These are phyloP conservation scores for Cocos nucifera DNA, from an alignment of 176 grass and related monocot genomes.

Conservation along the genomic window DNA sequence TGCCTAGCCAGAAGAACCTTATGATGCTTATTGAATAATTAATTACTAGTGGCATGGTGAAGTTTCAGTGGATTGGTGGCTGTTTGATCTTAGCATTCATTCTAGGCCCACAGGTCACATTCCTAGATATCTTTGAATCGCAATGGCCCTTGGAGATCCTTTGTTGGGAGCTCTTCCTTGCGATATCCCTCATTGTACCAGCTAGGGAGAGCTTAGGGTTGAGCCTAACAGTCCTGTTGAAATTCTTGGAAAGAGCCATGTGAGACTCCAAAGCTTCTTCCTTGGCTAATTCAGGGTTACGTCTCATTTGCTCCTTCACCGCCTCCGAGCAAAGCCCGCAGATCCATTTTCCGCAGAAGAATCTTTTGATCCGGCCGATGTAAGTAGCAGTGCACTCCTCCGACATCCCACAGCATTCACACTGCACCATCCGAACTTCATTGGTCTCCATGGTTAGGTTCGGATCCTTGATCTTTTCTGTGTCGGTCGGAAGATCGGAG, in stretches of 20 bases:
- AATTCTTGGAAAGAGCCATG: constrained; percentile 46
- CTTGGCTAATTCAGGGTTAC: constrained; percentile 5
- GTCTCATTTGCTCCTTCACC: constrained; percentile 58
- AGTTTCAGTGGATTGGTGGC: no score
- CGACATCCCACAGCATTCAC: constrained; percentile 82
- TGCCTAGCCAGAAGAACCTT: no score
- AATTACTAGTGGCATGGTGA: no score
- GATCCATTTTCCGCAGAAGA: constrained; percentile 73
- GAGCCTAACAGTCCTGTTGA: constrained; percentile 66
- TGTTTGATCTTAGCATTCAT: no score
- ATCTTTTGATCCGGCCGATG: constrained; percentile 57
- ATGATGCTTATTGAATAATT: no score
- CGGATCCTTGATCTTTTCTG: no score
- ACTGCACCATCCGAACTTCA: constrained; percentile 46
- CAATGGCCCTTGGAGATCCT: constrained; percentile 7
- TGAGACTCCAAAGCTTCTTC: constrained; percentile 46
- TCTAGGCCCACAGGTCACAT: no score
- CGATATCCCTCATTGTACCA: constrained; percentile 80
- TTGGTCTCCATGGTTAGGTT: no score
- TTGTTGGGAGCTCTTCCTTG: constrained; percentile 51
- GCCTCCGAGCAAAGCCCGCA: constrained; percentile 83
- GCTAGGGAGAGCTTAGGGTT: constrained; percentile 80
- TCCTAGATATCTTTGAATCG: no score
- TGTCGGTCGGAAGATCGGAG: no score
- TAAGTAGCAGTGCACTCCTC: constrained; percentile 86